phyloP scores from a whole-genome alignment of 1,139 yeast species.

The Taphrina flavorubra region DNA sequence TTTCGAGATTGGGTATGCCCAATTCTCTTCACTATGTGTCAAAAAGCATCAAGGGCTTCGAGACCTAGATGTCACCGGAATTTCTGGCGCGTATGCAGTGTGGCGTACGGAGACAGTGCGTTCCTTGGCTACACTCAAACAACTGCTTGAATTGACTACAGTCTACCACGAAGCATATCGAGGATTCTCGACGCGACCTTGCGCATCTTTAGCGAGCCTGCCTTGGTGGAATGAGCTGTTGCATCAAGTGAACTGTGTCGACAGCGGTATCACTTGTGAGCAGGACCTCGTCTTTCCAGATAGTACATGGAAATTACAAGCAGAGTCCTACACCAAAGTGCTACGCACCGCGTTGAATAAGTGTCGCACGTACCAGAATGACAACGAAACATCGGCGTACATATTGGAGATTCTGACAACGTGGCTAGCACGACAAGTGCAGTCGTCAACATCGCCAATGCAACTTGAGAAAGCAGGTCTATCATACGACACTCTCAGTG shows the following conservation, averaged over 20 bases:
- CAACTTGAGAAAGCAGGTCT: not conserved
- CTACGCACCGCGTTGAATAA: not conserved
- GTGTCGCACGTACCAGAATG: not conserved
- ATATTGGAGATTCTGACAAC: not conserved
- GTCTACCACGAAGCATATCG: constrained; percentile 15
- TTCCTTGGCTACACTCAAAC: constrained; percentile 9
- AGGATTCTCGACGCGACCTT: not conserved
- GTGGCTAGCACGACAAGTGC: not conserved
- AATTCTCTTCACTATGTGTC: not conserved
- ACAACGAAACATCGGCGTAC: not conserved
- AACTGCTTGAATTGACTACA: constrained; percentile 7
- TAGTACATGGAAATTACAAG: not conserved
- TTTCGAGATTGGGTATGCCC: not conserved
- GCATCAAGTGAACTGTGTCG: not conserved
- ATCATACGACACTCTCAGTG: not conserved
- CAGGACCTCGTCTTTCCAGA: not conserved
- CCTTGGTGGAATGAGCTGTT: constrained; percentile 4
- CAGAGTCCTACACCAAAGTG: not conserved
- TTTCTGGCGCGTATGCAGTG: not conserved
- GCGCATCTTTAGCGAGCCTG: not conserved
- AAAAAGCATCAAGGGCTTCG: not conserved
- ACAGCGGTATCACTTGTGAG: not conserved
- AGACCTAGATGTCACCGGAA: not conserved
- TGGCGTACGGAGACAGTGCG: not conserved
- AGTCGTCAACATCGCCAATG: too few species aligned